These are phyloP conservation scores for Aspergillus intermedius DNA, from an alignment of 2,329 filamentous ascomycete genomes.

Conservation along the genomic window DNA sequence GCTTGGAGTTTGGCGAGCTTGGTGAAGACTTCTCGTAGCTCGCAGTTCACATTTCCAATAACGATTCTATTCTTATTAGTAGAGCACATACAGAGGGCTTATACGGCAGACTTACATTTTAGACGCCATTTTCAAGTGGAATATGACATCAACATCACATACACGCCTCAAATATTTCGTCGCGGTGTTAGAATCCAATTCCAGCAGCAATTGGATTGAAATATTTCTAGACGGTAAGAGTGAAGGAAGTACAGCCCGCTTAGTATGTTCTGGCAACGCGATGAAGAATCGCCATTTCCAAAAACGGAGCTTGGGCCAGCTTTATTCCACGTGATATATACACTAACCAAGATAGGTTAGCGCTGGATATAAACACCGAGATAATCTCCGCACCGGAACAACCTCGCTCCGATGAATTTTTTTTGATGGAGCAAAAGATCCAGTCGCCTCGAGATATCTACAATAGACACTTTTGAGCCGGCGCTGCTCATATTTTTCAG, in stretches of 20 bases:
- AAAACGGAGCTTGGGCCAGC: conserved; percentile 28
- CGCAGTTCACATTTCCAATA: conserved; percentile 74
- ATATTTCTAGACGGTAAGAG: no score
- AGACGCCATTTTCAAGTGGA: conserved; percentile 42
- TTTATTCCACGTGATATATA: conserved; percentile 19
- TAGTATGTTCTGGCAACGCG: not conserved
- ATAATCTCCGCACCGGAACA: conserved; percentile 26
- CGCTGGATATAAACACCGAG: conserved; percentile 6
- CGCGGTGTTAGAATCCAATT: no score
- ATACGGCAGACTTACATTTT: conserved; percentile 45
- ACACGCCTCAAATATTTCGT: not conserved
- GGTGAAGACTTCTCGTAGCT: conserved; percentile 65
- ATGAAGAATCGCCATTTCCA: conserved; percentile 5
- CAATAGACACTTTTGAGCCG: conserved; percentile 9
- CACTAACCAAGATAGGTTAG: conserved; percentile 7
- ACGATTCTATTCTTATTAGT: conserved; percentile 50
- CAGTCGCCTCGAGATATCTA: conserved; percentile 13
- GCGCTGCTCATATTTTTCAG: conserved; percentile 22
- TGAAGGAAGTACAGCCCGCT: not conserved
- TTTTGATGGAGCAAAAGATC: conserved; percentile 22
- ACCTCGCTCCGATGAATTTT: conserved; percentile 31
- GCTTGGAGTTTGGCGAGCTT: conserved; percentile 75
- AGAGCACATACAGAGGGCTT: not conserved
- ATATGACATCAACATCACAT: not conserved
- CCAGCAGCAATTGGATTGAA: no score